These are phyloP conservation scores for Lactarius sp. DNA, from an alignment of 768 basidiomycete genomes.

Conservation along the genomic window DNA sequence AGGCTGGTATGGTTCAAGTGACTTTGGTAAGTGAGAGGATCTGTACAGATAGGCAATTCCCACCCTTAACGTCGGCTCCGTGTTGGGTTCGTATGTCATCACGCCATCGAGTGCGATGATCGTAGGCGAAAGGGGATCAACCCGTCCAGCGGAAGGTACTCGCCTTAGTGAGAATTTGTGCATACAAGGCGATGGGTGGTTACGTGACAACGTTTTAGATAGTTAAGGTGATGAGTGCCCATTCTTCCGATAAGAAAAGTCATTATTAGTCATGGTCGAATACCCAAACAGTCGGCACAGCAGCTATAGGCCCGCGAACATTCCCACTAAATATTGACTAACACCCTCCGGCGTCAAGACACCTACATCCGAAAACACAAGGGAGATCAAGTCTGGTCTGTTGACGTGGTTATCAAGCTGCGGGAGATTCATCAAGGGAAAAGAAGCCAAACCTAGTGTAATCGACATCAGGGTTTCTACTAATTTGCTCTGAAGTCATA, in stretches of 20 bases:
- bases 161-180: not conserved
- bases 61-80: conserved; percentile 17
- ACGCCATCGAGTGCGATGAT: not conserved
- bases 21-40: conserved; percentile 6
- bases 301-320: conserved; percentile 67
- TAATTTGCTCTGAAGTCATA: conserved; percentile 82
- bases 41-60: conserved; percentile 15
- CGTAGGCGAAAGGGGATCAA: not conserved
- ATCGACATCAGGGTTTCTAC: conserved; percentile 84
- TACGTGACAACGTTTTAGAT: conserved; percentile 4
- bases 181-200: not conserved
- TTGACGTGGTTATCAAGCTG: conserved; percentile 22
- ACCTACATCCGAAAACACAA: conserved; percentile 93
- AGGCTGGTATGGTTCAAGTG: conserved; percentile 4
- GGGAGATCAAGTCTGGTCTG: conserved; percentile 88
- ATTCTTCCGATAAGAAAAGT: not conserved
- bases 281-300: not conserved
- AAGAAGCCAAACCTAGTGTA: conserved; percentile 68
- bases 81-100: conserved; percentile 24
- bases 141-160: not conserved
- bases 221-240: conserved; percentile 2
- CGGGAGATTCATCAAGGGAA: not conserved
- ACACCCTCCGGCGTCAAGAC: conserved; percentile 90
- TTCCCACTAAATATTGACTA: conserved; percentile 91
- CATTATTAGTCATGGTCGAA: not conserved